Percentiles rank a stretch among this genome's conserved stretches.
These are phyloP conservation scores for Kluyveromyces lactis DNA, from an alignment of 805 yeast genomes.

Conservation along the genomic window DNA sequence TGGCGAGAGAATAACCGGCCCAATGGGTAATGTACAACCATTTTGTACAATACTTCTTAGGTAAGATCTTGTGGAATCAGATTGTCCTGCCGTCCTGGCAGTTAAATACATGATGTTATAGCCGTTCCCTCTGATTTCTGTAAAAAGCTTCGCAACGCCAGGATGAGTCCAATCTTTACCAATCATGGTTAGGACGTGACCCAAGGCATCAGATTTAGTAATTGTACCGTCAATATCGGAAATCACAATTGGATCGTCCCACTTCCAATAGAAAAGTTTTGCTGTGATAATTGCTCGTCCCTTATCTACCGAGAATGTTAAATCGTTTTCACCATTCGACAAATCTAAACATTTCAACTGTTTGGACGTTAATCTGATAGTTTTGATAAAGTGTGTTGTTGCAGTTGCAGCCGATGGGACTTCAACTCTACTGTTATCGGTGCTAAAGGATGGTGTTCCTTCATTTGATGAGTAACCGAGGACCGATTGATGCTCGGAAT, in stretches of 20 bases:
- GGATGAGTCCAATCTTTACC: conserved; percentile 98
- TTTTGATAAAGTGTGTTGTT: conserved; percentile 55
- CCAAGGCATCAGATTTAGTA: conserved; percentile 94
- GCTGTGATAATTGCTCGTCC: conserved; percentile 74
- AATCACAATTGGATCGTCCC: conserved; percentile 81
- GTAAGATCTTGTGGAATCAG: conserved; percentile 84
- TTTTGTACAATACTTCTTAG: conserved; percentile 70
- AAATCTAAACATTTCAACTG: conserved; percentile 70
- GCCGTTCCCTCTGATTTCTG: conserved; percentile 81
- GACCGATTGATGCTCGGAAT: conserved; percentile 3
- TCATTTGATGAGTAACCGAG: conserved; percentile 9
- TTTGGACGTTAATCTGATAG: conserved; percentile 84
- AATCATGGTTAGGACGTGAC: conserved; percentile 86
- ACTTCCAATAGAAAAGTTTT: conserved; percentile 74
- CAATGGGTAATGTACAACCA: conserved; percentile 65
- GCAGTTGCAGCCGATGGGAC: conserved; percentile 1
- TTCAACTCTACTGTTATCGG: conserved; percentile 3
- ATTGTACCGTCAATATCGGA: conserved; percentile 98
- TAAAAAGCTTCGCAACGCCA: conserved; percentile 87
- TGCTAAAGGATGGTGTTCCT: conserved; percentile 4
- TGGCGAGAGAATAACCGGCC: conserved; percentile 93
- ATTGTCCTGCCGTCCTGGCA: conserved; percentile 91
- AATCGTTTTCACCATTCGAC: conserved; percentile 68
- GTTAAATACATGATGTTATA: conserved; percentile 91
- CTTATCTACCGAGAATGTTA: conserved; percentile 71